Evolutionary conservation across 805 yeast genomes (phyloP), one percentile per base, ranked within the genome.

Genomic region (Lipomyces yamanashiensis): DNA sequence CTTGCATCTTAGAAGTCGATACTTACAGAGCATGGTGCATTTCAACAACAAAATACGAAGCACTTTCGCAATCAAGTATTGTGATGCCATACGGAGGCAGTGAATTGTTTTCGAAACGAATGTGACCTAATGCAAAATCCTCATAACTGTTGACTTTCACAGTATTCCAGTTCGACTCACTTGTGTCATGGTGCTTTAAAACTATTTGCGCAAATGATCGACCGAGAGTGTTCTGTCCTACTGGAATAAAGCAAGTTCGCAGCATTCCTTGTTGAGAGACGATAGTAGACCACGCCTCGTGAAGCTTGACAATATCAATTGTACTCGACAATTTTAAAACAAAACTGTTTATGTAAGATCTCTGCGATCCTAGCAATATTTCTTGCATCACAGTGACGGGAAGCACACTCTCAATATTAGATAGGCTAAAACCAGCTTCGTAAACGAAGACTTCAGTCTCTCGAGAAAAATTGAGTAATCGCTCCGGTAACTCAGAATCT

Each of bases 351-450:
- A 41, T 28, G 52, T 70, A 70, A 5, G 56, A 23, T 9, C 48
- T 19, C 17, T 51, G 43, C 19, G 61, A 57, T 5, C 41, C 51
- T 2, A 53, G 44, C 12, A 61, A 45, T 13, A 48, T 59, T 8
- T 68, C 72, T 55, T 70, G 72, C 59, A 70, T 51, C 6, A 69
- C 55, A 19, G 72, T 56, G 37, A 66, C 59, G 7, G 70, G 70
- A 8, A 55, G 39, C 41, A 64, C 45, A 2, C 21, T 15, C 37
- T 56, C 62, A 17, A 60, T 33, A 5, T 21, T 12, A 9, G 34
- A 13, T 8, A 36, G 36, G n/a, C 15, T 41, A 33, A 57, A 17
- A 5, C 61, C 61, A 10, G 45, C 55, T 10, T 19, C 36, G 1
- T 1, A 6, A 12, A 61, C 41, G 19, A 17, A 40, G 12, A 12